Evolutionary conservation across 768 basidiomycete species (phyloP), one percentile per base, ranked within the genome.

Genomic region (Auriscalpium microsporum): DNA sequence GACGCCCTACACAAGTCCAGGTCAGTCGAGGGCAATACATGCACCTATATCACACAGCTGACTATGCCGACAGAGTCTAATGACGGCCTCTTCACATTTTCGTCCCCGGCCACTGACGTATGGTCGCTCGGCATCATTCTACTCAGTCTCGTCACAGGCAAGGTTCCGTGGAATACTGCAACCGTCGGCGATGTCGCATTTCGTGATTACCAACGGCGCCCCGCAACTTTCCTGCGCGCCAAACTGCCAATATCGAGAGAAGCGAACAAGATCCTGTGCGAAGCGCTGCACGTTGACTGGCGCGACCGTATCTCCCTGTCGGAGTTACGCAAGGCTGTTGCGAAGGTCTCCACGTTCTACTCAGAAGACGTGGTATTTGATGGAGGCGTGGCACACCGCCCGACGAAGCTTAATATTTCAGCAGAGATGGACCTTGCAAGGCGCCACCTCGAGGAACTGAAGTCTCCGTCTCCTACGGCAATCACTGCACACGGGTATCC

Each of bases 1-100:
- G 63, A 83, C 94, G n/a, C 96, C 93, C 71, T 95, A 96, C 71
- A 94, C 97, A 87, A 94, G 91, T 65, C 94, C 94, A 71, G 92
- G 89, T 84, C 69, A 48, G 78, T 69, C 54, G 56, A 67, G 58
- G 47, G 49, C 45, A 28, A 14, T 28, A 58, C 56, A 53, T 52
- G 45, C 52, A 58, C 7, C 28, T 28, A 28, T 28, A 28, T 28
- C 16, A 59, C 56, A 35, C 50, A 50, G 40, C 38, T 58, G 72
- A 50, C 28, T 47, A 59, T 60, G 64, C 37, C 71, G 65, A 8
- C 59, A 97, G 92, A 97, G 69, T 96, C 94, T 67, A 87, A 96
- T 65, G 84, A 88, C 14, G 87, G 85, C 51, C 76, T 75, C 54
- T 80, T 85, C 58, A 78, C 80, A 5, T 99, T 98, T 72, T 87